Conservation (phyloP, 176 grass and related monocot species). For the Dendrocalamus sinicus region DNA sequence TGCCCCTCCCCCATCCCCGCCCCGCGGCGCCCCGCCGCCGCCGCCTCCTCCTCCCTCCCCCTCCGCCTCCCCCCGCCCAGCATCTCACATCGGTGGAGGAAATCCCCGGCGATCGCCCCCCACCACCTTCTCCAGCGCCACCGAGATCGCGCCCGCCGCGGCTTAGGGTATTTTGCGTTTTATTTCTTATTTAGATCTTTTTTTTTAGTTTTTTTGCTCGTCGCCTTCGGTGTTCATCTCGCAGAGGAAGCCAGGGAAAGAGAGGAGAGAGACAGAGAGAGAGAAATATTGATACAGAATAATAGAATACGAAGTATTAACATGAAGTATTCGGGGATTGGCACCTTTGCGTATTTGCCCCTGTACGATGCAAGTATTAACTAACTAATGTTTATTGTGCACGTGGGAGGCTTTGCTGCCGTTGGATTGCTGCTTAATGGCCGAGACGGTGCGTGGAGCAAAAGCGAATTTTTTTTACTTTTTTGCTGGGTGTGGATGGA, state of each 20-base stretch:
- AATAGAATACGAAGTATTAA: background rate
- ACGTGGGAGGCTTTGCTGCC: background rate
- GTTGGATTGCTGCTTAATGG: background rate
- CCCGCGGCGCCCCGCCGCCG: no score
- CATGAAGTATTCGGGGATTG: background rate
- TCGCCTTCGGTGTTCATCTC: constrained; percentile 12
- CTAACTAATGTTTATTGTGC: background rate
- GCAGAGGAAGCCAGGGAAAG: background rate
- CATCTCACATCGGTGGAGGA: constrained; percentile 29
- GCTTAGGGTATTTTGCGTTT: constrained; percentile 41
- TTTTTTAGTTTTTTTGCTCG: background rate
- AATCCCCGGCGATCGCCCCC: background rate
- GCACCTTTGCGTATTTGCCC: background rate
- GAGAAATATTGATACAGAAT: background rate
- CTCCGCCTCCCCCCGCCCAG: background rate
- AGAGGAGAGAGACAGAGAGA: background rate
- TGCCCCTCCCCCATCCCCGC: constrained; percentile 18
- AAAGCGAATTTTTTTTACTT: background rate
- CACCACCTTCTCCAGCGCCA: constrained; percentile 29
- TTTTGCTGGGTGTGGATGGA: background rate
- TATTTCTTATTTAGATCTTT: constrained; percentile 34
- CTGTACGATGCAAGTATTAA: background rate
- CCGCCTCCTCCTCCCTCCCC: background rate
- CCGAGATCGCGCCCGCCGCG: constrained; percentile 30
- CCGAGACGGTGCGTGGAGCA: background rate